Percentiles rank a stretch among this genome's conserved stretches.
Conservation (phyloP, 2,329 filamentous ascomycete species). For the Clonostachys byssicola region DNA sequence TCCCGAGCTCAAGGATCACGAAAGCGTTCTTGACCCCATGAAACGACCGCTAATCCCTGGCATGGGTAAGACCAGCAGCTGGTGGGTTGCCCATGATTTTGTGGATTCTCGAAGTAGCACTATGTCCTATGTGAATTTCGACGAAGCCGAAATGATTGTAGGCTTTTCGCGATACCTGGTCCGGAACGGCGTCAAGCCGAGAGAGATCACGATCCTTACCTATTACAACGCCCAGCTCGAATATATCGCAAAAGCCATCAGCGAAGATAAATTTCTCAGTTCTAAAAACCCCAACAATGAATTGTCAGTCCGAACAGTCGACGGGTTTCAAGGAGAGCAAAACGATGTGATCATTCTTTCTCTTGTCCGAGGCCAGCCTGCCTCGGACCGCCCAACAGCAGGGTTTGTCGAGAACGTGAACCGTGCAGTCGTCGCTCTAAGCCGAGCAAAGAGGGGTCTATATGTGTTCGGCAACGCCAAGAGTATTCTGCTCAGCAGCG, state of each 20-base stretch:
- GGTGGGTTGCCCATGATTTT: constrained; percentile 50
- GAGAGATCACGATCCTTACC: constrained; percentile 73
- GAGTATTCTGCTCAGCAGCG: constrained; percentile 39
- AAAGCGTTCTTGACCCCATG: constrained; percentile 22
- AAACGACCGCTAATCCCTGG: constrained; percentile 36
- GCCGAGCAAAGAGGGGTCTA: constrained; percentile 71
- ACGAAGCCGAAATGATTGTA: constrained; percentile 74
- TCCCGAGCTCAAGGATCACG: constrained; percentile 36
- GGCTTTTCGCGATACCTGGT: constrained; percentile 69
- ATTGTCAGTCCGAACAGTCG: constrained; percentile 71
- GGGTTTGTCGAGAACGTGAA: constrained; percentile 70
- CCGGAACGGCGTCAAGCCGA: constrained; percentile 55
- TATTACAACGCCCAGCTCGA: constrained; percentile 86
- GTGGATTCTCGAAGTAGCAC: constrained; percentile 59
- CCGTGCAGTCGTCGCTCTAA: constrained; percentile 54
- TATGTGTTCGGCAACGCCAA: constrained; percentile 79
- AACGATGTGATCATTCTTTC: constrained; percentile 82
- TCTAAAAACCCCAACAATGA: constrained; percentile 20
- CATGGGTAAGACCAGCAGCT: constrained; percentile 26
- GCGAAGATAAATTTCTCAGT: constrained; percentile 16
- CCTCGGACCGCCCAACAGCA: constrained; percentile 34
- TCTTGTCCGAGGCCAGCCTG: constrained; percentile 65
- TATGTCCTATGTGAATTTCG: constrained; percentile 62
- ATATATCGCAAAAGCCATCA: constrained; percentile 47
- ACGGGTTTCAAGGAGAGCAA: constrained; percentile 88